Base-by-base conservation (phyloP, 2,329 filamentous ascomycete genomes). In the Aspergillus quadricinctus region DNA sequence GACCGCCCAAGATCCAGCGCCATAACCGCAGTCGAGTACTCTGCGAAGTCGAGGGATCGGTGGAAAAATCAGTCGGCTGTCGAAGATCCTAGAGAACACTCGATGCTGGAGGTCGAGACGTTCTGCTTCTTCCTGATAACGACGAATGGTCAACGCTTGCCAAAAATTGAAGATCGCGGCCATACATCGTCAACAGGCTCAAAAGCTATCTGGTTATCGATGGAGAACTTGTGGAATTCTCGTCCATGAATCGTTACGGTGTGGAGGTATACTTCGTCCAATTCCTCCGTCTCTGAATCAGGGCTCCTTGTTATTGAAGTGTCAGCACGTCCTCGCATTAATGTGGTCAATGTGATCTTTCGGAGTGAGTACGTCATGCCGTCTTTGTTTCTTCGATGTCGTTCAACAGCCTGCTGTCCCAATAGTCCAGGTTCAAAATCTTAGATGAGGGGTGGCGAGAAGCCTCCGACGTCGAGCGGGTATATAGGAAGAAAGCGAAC, bases 1-100 rank as follows among this genome's bases (percentile, higher is more conserved):
- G 35, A 83, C 74, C 23, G 88, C 87, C 88, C 88, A 92, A 49
- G 83, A 78, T 43, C 81, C 88, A n/a, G 84, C 80, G 43, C 88
- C 88, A 71, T 84, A 88, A 0, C 88, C 88, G 64, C 87, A 90
- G 56, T 92, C 88, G 28, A 92, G 78, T 45, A 91, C 80, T 65
- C 81, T 81, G 62, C 77, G 75, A 25, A 83, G 81, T 28, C 78
- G 75, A 48, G 70, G 73, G 50, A 90, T 75, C 5, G 86, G 86
- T n/a, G 88, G 87, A 58, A 91, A 89, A 64, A 91, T 82, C 27
- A 89, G 76, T 61, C 84, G 80, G 57, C 81, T 76, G 61, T 90
- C 86, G 68, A 91, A 90, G 52, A 88, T 76, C 61, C 75, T 80
- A 58, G 77, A 80, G 61, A 90, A 81, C 21, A 89, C 79, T 46